Conservation (phyloP, 176 grass and related monocot species). For the Panicum miliaceum region DNA sequence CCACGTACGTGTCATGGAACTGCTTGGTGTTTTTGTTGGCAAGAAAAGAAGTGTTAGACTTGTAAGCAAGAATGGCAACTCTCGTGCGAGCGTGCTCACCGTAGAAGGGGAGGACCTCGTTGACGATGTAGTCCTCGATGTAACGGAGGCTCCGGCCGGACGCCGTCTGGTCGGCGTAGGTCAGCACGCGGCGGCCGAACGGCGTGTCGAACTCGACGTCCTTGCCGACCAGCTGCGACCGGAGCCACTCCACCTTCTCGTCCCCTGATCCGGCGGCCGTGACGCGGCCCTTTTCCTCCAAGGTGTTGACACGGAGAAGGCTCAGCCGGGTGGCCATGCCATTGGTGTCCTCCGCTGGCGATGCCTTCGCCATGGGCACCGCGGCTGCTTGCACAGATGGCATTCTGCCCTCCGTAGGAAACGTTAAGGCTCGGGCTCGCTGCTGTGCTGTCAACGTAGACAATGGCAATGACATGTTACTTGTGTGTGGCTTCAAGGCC, state of each 20-base stretch:
- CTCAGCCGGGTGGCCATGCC: constrained; percentile 31
- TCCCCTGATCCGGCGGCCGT: background rate
- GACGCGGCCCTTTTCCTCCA: background rate
- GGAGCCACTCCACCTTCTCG: constrained; percentile 67
- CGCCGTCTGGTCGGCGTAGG: constrained; percentile 84
- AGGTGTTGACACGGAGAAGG: constrained; percentile 29
- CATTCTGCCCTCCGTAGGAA: background rate
- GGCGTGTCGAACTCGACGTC: constrained; percentile 68
- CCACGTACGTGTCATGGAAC: too few relatives aligned
- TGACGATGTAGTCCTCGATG: constrained; percentile 76
- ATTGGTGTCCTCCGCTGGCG: background rate
- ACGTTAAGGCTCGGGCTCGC: too few relatives aligned
- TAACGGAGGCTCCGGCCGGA: constrained; percentile 68
- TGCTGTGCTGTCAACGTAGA: too few relatives aligned
- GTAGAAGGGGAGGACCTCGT: constrained; percentile 78
- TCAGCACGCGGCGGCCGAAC: constrained; percentile 62
- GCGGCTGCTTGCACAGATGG: background rate
- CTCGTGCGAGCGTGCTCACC: constrained; percentile 32
- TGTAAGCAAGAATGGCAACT: too few relatives aligned
- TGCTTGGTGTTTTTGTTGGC: too few relatives aligned
- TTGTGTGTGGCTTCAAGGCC: background rate
- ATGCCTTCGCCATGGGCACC: background rate
- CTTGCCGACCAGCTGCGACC: constrained; percentile 65
- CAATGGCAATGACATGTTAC: background rate
- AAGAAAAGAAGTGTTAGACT: too few relatives aligned